Conservation (phyloP, 495 filamentous ascomycete genomes). For the Hypoxylon trugodes region DNA sequence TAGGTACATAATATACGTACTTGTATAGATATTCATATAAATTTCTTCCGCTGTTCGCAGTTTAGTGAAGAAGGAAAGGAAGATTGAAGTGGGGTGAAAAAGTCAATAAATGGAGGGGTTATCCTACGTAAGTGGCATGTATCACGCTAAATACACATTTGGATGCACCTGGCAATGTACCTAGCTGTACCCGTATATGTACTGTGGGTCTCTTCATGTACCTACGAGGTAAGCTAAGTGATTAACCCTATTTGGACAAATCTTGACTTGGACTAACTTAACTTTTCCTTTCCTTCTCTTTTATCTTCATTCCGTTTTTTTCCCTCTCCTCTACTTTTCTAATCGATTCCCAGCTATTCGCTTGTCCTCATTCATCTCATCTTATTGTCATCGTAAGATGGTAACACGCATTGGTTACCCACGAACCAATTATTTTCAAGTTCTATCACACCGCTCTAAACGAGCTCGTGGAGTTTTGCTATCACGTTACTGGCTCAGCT, state of each 20-base stretch:
- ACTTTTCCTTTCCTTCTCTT: not conserved
- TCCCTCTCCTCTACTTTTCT: not conserved
- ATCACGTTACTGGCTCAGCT: conserved; percentile 7
- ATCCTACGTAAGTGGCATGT: not conserved
- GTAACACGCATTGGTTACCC: conserved; percentile 10
- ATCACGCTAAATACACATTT: too few species aligned
- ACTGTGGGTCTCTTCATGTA: too few species aligned
- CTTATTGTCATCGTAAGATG: conserved; percentile 15
- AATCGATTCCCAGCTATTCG: not conserved
- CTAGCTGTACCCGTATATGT: too few species aligned
- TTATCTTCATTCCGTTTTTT: conserved; percentile 4
- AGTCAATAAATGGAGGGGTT: conserved; percentile 1
- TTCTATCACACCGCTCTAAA: conserved; percentile 8
- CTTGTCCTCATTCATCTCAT: not conserved
- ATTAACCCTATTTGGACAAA: too few species aligned
- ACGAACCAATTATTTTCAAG: conserved; percentile 12
- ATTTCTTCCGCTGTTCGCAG: too few species aligned
- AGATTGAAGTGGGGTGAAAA: not conserved
- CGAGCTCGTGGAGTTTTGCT: conserved; percentile 16
- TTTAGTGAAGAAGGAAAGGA: not conserved
- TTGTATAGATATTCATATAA: too few species aligned
- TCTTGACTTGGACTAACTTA: too few species aligned
- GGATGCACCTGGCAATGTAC: too few species aligned
- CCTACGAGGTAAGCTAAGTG: too few species aligned
- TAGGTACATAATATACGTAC: not conserved